Conservation (phyloP, 192 early-diverging fungal species). For the Gryganskiella cystojenkinii region DNA sequence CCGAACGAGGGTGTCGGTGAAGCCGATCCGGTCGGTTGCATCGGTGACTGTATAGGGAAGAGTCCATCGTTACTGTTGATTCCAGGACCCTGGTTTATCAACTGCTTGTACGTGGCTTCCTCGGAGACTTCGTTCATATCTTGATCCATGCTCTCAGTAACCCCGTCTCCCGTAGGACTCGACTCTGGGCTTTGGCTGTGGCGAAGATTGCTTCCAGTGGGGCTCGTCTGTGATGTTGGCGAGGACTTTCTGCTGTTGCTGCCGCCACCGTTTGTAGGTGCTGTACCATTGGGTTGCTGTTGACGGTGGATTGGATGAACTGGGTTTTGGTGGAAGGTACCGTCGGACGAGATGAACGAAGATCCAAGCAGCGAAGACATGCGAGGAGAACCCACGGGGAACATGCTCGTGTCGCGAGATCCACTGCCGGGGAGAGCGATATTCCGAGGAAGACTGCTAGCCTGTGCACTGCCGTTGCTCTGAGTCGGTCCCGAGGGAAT, state of each 20-base stretch:
- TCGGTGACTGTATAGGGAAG: neutral
- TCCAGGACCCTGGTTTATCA: constrained; percentile 1
- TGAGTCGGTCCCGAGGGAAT: neutral
- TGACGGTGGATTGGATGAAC: constrained; percentile 29
- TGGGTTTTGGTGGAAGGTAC: constrained; percentile 21
- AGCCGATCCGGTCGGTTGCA: neutral
- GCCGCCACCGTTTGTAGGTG: too few species aligned
- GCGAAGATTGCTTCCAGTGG: constrained; percentile 15
- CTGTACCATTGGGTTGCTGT: neutral
- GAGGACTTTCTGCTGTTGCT: constrained; percentile 6
- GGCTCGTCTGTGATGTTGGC: constrained; percentile 26
- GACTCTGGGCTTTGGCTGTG: constrained; percentile 36
- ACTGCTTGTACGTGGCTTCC: neutral
- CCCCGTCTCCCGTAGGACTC: constrained; percentile 1
- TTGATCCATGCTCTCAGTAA: constrained; percentile 2
- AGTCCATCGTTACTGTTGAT: neutral
- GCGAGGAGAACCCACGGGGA: constrained; percentile 25
- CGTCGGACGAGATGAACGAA: constrained; percentile 36
- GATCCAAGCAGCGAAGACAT: constrained; percentile 46
- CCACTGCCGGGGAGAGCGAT: constrained; percentile 6
- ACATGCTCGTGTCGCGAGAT: constrained; percentile 1
- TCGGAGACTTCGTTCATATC: neutral
- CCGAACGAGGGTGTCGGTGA: constrained; percentile 17
- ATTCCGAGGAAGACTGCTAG: constrained; percentile 14
- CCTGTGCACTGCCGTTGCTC: neutral